A percentile compares a stretch with the other conserved stretches of the same genome.
Conservation (phyloP, 164 flowering plant species). For the grape (Vitis vinifera) region ASM3070453v1 NC_081812.1:18564001-18564500, state of each 20-base stretch:
- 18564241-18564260: conserved; percentile 55
- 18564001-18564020: too few species aligned
- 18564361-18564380: conserved; percentile 38
- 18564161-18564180: conserved; percentile 97
- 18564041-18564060: too few species aligned
- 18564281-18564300: conserved; percentile 39
- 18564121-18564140: conserved; percentile 53
- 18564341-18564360: conserved; percentile 29
- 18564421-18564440: conserved; percentile 35
- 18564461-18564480: conserved; percentile 26
- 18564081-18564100: too few species aligned
- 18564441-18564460: conserved; percentile 29
- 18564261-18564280: conserved; percentile 47
- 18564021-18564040: too few species aligned
- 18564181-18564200: conserved; percentile 92
- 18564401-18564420: conserved; percentile 27
- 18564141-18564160: conserved; percentile 91
- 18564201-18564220: conserved; percentile 91
- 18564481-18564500: conserved; percentile 30
- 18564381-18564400: conserved; percentile 47
- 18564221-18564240: conserved; percentile 72
- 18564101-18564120: too few species aligned
- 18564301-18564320: conserved; percentile 67
- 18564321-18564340: conserved; percentile 63
- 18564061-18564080: too few species aligned